These are phyloP conservation scores for Lachnellula hyalina DNA, from an alignment of 2,329 filamentous ascomycete genomes.

Conservation along the genomic window DNA sequence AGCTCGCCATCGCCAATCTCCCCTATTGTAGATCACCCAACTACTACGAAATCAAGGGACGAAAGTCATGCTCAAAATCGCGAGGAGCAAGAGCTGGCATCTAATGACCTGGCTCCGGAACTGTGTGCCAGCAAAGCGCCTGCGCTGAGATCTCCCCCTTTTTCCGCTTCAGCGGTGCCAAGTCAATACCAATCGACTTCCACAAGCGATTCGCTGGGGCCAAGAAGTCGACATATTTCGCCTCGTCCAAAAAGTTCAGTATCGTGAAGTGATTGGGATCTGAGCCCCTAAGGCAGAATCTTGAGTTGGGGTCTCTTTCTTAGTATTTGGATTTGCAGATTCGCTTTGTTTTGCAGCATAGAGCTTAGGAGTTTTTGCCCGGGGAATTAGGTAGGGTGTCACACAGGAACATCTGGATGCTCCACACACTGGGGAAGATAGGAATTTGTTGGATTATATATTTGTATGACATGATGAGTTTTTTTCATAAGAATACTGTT, in stretches of 20 bases:
- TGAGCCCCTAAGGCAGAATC: background rate
- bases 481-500: too few species aligned
- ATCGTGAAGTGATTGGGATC: constrained; percentile 9
- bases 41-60: constrained; percentile 17
- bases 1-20: background rate
- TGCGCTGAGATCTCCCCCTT: constrained; percentile 2
- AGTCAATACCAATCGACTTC: constrained; percentile 8
- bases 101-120: constrained; percentile 7
- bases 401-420: too few species aligned
- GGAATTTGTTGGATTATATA: too few species aligned
- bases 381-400: background rate
- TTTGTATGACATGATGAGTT: too few species aligned
- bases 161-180: constrained; percentile 10
- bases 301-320: background rate
- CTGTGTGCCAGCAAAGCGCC: background rate
- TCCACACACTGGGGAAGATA: too few species aligned
- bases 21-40: constrained; percentile 6
- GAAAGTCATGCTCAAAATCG: constrained; percentile 9
- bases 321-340: background rate
- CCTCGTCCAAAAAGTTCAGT: constrained; percentile 16
- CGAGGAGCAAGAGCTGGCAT: constrained; percentile 1
- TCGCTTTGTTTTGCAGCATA: constrained; percentile 2
- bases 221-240: constrained; percentile 6
- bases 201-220: constrained; percentile 10
- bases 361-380: background rate